Conservation (phyloP, 1,284 basidiomycete genomes). For the Cryptococcus sp. region DNA sequence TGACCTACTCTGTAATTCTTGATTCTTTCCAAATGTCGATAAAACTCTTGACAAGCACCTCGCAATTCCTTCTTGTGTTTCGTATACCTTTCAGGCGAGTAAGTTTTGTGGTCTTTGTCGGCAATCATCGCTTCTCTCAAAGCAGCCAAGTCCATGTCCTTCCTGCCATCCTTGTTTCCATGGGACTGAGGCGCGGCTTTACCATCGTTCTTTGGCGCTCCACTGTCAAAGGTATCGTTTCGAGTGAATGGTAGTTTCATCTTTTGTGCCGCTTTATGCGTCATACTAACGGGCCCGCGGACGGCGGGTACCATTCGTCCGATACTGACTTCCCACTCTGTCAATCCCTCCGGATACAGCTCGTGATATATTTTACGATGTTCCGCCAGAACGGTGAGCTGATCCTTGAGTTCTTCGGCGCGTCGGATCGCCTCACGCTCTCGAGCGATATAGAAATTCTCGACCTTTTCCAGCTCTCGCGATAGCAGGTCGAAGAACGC, state of each 20-base stretch:
- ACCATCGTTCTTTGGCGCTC: background rate
- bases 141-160: conserved; percentile 15
- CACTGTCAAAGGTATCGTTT: background rate
- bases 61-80: conserved; percentile 77
- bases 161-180: conserved; percentile 1
- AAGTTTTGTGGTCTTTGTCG: conserved; percentile 38
- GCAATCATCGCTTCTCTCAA: conserved; percentile 25
- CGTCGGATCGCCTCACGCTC: conserved; percentile 63
- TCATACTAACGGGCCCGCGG: conserved; percentile 1
- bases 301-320: conserved; percentile 22
- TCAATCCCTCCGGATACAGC: conserved; percentile 34
- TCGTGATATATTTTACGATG: conserved; percentile 68
- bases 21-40: conserved; percentile 69
- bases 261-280: conserved; percentile 8
- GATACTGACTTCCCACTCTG: conserved; percentile 42
- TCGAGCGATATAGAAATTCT: conserved; percentile 70
- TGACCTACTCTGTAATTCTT: conserved; percentile 75
- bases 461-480: conserved; percentile 71
- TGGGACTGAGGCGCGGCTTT: background rate
- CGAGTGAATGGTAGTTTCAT: conserved; percentile 12
- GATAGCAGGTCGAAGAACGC: conserved; percentile 73
- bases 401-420: conserved; percentile 59
- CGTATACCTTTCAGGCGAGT: conserved; percentile 73
- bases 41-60: conserved; percentile 77
- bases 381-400: conserved; percentile 68